Base-by-base conservation (phyloP, 192 early-diverging fungal species). In the Dispira simplex region DNA sequence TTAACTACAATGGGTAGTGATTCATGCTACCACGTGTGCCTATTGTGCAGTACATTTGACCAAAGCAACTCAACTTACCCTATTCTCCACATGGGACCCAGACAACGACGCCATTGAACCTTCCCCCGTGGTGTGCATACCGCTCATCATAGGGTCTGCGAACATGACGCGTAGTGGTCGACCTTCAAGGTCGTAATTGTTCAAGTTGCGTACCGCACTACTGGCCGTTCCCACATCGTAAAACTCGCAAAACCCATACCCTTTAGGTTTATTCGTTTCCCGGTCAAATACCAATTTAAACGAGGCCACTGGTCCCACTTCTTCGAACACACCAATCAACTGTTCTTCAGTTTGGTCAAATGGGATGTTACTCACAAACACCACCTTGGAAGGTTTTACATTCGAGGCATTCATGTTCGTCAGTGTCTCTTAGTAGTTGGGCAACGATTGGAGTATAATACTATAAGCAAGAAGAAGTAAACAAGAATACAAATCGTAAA, bases 201-300 rank as follows among this genome's bases (percentile, higher is more conserved):
- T 90, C 57, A 98, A 78, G 65, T 96, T 96, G 62, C 92, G 80
- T 21, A 95, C 93, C 28, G 94, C 94, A 66, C 90, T 93, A 23
- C 89, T 86, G 11, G 94, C 94, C n/a, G 91, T 95, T 64, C 92
- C 84, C 25, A 82, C 73, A 68, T 97, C 94, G 62, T 86, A 79
- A 48, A 83, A 97, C 67, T 93, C 89, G 64, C 91, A 93, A 75
- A 95, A 95, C 18, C 95, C 95, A 77, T 86, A 98, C 14, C 95
- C 95, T 63, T 90, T 89, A 20, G 95, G 85, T 71, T 91, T 84
- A 68, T 88, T 80, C 52, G 83, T 80, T 10, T 92, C 90, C 21
- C 85, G 78, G 66, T 98, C 95, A 71, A 98, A 98, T 3, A 98
- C 83, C 9, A 98, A 81, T 77, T 84, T 76, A 68, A 90, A 88